A percentile compares a stretch with the other conserved stretches of the same genome.
phyloP scores from a whole-genome alignment of 1,139 yeast species.

The Lodderomyces jiufengensis region DNA sequence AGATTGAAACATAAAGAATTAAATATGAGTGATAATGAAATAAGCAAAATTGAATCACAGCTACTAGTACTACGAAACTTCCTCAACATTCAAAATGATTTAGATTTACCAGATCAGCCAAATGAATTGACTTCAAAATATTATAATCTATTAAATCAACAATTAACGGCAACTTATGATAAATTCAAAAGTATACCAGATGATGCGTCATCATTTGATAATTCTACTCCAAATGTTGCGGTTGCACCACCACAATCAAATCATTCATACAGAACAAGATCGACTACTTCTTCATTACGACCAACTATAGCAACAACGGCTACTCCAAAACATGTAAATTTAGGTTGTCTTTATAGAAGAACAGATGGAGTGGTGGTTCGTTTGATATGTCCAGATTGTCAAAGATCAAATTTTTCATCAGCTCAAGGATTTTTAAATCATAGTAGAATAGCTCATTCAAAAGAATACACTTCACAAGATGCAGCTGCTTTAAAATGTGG shows the following conservation, averaged over 20 bases:
- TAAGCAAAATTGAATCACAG: constrained; percentile 62
- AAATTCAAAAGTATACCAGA: constrained; percentile 15
- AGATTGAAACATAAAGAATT: constrained; percentile 67
- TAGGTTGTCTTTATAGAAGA: constrained; percentile 63
- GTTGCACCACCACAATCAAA: neutral
- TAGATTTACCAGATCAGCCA: constrained; percentile 40
- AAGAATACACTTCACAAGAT: constrained; percentile 69
- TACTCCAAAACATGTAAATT: constrained; percentile 19
- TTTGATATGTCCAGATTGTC: constrained; percentile 66
- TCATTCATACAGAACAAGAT: constrained; percentile 44
- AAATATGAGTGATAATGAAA: constrained; percentile 55
- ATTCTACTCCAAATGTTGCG: neutral
- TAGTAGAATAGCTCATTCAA: constrained; percentile 69
- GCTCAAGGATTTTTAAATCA: constrained; percentile 82
- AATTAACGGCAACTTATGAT: constrained; percentile 33
- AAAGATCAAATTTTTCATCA: constrained; percentile 65
- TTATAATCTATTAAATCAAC: constrained; percentile 35
- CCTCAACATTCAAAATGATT: constrained; percentile 45
- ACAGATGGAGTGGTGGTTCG: constrained; percentile 71
- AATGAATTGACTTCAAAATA: constrained; percentile 49
- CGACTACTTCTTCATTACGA: constrained; percentile 48
- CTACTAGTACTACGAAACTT: constrained; percentile 51
- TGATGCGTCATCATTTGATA: constrained; percentile 1
- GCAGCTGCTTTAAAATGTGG: constrained; percentile 75
- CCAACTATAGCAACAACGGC: constrained; percentile 26